Percentiles rank a stretch among this genome's conserved stretches.
These are phyloP conservation scores for Pulveroboletus sp. DNA, from an alignment of 768 basidiomycete genomes.

Conservation along the genomic window DNA sequence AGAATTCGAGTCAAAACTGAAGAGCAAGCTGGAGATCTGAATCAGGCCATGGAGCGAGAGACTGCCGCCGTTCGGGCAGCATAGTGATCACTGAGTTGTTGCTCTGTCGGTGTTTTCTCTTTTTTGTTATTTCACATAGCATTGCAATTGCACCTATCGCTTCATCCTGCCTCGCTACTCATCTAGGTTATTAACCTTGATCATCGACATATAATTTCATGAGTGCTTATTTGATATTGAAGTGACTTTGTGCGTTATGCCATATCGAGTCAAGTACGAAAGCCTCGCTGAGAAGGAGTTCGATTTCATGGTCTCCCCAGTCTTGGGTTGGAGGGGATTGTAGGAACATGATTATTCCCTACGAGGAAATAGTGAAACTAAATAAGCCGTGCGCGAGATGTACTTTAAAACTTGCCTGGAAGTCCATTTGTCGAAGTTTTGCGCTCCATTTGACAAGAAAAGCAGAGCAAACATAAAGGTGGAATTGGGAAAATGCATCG, in stretches of 20 bases:
- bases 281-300: conserved; percentile 91
- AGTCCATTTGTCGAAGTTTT: conserved; percentile 93
- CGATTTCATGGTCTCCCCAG: conserved; percentile 95
- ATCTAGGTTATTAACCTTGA: conserved; percentile 1
- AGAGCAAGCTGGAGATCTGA: conserved; percentile 51
- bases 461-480: conserved; percentile 96
- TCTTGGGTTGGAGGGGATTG: conserved; percentile 87
- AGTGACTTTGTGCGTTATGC: conserved; percentile 90
- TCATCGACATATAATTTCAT: not conserved
- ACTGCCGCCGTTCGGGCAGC: conserved; percentile 41
- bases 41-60: conserved; percentile 58
- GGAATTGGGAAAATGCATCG: conserved; percentile 98
- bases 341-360: conserved; percentile 99
- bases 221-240: conserved; percentile 47
- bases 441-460: conserved; percentile 96
- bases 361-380: not conserved
- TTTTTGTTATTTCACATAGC: conserved; percentile 13
- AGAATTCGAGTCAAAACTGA: conserved; percentile 57
- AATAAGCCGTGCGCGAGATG: not conserved
- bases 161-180: conserved; percentile 21
- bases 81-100: conserved; percentile 1
- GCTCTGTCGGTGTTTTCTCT: not conserved
- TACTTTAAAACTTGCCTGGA: conserved; percentile 61
- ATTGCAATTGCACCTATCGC: conserved; percentile 24
- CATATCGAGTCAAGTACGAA: conserved; percentile 91